Conservation (phyloP, 2,329 filamentous ascomycete genomes). For the Tympanopsis confertula region DNA sequence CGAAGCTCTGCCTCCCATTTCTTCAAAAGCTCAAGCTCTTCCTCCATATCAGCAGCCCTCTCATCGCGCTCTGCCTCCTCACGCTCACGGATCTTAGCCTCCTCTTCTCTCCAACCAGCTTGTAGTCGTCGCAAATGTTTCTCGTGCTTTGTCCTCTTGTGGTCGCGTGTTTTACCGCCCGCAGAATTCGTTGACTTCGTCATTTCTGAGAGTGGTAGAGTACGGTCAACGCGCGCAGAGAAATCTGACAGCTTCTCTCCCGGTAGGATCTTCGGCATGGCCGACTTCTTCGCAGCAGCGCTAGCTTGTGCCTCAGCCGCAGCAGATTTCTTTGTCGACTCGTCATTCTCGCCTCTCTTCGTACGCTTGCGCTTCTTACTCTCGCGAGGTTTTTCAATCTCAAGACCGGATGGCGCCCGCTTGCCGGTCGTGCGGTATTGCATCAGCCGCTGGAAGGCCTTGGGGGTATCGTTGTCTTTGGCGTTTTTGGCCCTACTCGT, state of each 20-base stretch:
- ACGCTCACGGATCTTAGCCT: background rate
- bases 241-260: conserved; percentile 1
- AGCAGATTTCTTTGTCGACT: background rate
- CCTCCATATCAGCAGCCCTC: background rate
- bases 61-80: background rate
- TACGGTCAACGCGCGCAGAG: background rate
- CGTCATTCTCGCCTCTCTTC: background rate
- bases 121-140: background rate
- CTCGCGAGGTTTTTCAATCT: background rate
- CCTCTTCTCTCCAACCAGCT: background rate
- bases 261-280: background rate
- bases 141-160: background rate
- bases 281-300: background rate
- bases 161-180: background rate
- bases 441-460: background rate
- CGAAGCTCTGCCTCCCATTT: background rate
- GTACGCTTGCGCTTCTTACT: background rate
- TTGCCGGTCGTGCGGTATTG: background rate
- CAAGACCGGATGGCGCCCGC: background rate
- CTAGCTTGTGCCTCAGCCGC: background rate
- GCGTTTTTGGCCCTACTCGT: background rate
- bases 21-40: background rate
- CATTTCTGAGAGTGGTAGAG: background rate
- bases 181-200: background rate
- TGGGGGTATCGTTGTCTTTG: background rate